phyloP scores from a whole-genome alignment of 225 moss, liverwort and hornwort species.

The Bryoerythrophyllum caledonicum region DNA sequence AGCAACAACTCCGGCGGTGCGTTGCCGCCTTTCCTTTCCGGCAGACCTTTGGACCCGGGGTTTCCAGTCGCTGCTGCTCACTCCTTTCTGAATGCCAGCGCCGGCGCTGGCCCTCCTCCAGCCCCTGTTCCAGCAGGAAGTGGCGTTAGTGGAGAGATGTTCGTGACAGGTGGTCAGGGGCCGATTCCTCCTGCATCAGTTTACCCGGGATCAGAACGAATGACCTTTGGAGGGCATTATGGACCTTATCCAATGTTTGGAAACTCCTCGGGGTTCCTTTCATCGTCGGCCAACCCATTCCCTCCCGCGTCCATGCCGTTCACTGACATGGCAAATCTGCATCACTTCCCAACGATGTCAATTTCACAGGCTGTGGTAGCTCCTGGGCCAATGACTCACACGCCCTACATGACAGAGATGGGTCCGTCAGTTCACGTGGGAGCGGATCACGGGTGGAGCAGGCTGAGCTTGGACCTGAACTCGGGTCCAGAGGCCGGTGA shows the following conservation, averaged over 20 bases:
- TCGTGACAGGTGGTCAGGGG: slow-evolving; percentile 46
- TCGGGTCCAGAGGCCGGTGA: slow-evolving; percentile 89
- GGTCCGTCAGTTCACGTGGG: slow-evolving; percentile 52
- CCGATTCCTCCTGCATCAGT: slow-evolving; percentile 53
- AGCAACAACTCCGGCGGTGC: slow-evolving; percentile 45
- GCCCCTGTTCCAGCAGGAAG: slow-evolving; percentile 41
- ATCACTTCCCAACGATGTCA: slow-evolving; percentile 58
- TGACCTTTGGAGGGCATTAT: slow-evolving; percentile 60
- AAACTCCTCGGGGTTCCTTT: slow-evolving; percentile 56
- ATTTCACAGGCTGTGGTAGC: slow-evolving; percentile 49
- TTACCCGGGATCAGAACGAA: slow-evolving; percentile 60
- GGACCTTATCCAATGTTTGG: slow-evolving; percentile 60
- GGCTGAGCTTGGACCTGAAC: slow-evolving; percentile 89
- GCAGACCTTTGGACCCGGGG: slow-evolving; percentile 56
- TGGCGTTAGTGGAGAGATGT: slow-evolving; percentile 62
- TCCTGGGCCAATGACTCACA: slow-evolving; percentile 48
- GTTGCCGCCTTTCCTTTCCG: slow-evolving; percentile 57
- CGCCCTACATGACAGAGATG: slow-evolving; percentile 63
- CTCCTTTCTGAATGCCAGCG: slow-evolving; percentile 71
- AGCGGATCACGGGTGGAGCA: slow-evolving; percentile 49
- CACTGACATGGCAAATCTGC: slow-evolving; percentile 59
- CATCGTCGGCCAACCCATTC: slow-evolving; percentile 56
- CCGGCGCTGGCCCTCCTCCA: slow-evolving; percentile 48
- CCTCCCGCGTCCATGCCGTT: slow-evolving; percentile 60
- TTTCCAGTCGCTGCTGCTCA: slow-evolving; percentile 79